phyloP scores from a whole-genome alignment of 306 rosid species.

The Pterocarpus macrocarpus region DNA sequence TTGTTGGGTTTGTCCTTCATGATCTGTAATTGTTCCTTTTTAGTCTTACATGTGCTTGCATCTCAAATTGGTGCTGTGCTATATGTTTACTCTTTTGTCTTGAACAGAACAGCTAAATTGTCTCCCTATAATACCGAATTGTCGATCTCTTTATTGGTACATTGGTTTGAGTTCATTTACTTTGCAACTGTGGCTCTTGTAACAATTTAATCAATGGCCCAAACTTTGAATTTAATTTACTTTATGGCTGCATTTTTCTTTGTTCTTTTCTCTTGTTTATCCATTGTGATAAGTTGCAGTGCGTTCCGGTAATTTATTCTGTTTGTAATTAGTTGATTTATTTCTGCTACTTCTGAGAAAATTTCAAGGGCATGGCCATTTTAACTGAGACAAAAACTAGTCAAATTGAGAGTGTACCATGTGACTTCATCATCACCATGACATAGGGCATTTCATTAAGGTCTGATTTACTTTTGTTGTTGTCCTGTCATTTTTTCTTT shows the following conservation, averaged over 20 bases:
- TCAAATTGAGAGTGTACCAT: background rate
- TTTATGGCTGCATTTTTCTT: background rate
- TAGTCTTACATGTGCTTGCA: background rate
- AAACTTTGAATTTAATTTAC: background rate
- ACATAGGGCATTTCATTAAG: conserved; percentile 20
- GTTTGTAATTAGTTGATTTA: background rate
- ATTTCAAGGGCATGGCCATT: background rate
- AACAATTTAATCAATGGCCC: background rate
- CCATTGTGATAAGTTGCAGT: background rate
- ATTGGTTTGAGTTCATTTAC: conserved; percentile 25
- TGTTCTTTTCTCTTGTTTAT: background rate
- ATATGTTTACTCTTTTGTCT: background rate
- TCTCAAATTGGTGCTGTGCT: background rate
- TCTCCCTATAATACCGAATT: conserved; percentile 5
- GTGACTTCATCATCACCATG: conserved; percentile 30
- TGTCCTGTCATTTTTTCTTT: conserved; percentile 7
- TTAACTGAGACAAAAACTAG: background rate
- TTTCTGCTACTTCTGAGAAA: background rate
- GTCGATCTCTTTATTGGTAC: conserved; percentile 1
- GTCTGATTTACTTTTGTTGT: conserved; percentile 22
- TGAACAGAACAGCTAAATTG: conserved; percentile 15
- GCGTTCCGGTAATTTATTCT: conserved; percentile 1
- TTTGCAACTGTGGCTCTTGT: conserved; percentile 14
- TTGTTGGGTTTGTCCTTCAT: conserved; percentile 13
- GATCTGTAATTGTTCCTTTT: conserved; percentile 19